Evolutionary conservation across 352 stramenopile genomes (phyloP).

Genomic region (Plasmopara halstedii): DNA sequence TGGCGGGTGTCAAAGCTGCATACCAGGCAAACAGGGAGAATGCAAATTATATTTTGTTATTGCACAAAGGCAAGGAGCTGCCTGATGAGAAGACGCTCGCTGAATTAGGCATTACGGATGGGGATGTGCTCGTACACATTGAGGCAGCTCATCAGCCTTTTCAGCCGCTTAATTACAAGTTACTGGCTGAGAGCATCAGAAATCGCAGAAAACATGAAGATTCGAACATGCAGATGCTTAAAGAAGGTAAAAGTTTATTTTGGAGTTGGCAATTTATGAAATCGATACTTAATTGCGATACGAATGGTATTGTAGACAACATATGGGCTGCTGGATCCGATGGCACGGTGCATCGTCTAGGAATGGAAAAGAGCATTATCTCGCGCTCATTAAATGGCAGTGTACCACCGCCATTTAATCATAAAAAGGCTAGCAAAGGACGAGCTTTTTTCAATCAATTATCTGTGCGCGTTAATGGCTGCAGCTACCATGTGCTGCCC

Average conservation of each 20-base stretch:
- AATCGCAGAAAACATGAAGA: conserved; percentile 74
- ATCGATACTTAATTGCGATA: background rate
- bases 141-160: conserved; percentile 82
- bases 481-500: conserved; percentile 78
- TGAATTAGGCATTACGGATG: conserved; percentile 38
- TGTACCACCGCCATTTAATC: conserved; percentile 41
- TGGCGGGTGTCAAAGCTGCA: conserved; percentile 75
- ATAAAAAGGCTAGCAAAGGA: conserved; percentile 44
- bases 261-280: background rate
- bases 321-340: conserved; percentile 75
- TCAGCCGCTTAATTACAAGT: conserved; percentile 80
- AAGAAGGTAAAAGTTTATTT: conserved; percentile 30
- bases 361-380: conserved; percentile 81
- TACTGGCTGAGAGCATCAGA: conserved; percentile 71
- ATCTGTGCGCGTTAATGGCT: conserved; percentile 79
- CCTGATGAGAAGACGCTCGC: conserved; percentile 81
- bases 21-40: conserved; percentile 75
- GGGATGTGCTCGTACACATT: conserved; percentile 79
- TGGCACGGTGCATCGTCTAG: conserved; percentile 72
- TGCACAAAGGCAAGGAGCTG: conserved; percentile 83
- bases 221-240: conserved; percentile 70
- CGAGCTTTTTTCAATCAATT: conserved; percentile 84
- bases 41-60: conserved; percentile 71
- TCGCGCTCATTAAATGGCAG: conserved; percentile 42
- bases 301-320: conserved; percentile 37